phyloP scores from a whole-genome alignment of 768 basidiomycete genomes.

The Boletus reticuloceps region DNA sequence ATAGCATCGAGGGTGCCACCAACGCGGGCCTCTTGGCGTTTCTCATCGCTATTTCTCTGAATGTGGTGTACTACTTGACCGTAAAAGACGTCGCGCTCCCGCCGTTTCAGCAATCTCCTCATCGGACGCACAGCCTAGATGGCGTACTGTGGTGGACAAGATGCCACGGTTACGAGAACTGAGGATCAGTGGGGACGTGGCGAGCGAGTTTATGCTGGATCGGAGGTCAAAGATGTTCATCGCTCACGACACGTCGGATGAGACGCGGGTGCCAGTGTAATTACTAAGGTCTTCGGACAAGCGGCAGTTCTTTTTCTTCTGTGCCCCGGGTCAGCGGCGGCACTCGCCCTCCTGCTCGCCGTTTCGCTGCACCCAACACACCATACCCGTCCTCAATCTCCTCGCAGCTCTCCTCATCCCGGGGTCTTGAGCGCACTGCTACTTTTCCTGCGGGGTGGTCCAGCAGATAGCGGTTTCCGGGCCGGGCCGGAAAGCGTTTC shows the following conservation, averaged over 20 bases:
- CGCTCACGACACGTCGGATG: neutral
- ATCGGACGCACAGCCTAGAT: conserved; percentile 17
- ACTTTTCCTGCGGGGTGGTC: no score
- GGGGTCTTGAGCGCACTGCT: no score
- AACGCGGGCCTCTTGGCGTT: conserved; percentile 16
- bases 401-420: no score
- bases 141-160: conserved; percentile 15
- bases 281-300: no score
- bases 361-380: no score
- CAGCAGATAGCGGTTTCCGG: no score
- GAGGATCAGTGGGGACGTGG: conserved; percentile 20
- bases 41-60: conserved; percentile 9
- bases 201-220: conserved; percentile 25
- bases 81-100: conserved; percentile 20
- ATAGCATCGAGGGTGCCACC: conserved; percentile 17
- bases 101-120: conserved; percentile 11
- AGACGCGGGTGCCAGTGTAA: conserved; percentile 6
- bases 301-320: no score
- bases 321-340: no score
- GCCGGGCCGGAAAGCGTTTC: no score
- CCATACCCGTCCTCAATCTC: no score
- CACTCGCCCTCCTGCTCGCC: no score
- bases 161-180: conserved; percentile 18
- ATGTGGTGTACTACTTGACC: conserved; percentile 10
- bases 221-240: conserved; percentile 19